Percentiles rank a stretch among this genome's conserved stretches.
Evolutionary conservation across 1,284 basidiomycete species (phyloP).

Genomic region (Pseudozyma sp.): DNA sequence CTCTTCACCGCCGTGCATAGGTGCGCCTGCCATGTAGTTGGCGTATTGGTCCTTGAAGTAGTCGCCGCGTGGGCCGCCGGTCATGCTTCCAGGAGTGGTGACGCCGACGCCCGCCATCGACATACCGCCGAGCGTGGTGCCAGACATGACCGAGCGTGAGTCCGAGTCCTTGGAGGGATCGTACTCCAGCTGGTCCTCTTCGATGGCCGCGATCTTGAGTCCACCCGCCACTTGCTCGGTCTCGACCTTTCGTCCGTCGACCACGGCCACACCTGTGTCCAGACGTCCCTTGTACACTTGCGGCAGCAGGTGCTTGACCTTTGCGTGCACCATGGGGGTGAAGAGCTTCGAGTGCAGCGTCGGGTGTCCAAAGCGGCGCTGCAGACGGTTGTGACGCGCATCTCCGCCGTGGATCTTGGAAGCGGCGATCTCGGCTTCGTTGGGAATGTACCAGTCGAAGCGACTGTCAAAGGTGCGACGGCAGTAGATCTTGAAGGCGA

Average conservation of each 20-base stretch:
- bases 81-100: slow-evolving; percentile 28
- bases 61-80: slow-evolving; percentile 20
- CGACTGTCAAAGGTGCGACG: slow-evolving; percentile 55
- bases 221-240: slow-evolving; percentile 56
- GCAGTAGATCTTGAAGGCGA: slow-evolving; percentile 64
- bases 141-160: slow-evolving; percentile 59
- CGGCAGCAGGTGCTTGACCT: slow-evolving; percentile 57
- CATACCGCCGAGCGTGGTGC: slow-evolving; percentile 57
- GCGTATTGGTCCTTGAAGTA: slow-evolving; percentile 60
- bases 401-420: slow-evolving; percentile 57
- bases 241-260: slow-evolving; percentile 59
- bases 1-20: slow-evolving; percentile 42
- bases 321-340: slow-evolving; percentile 64
- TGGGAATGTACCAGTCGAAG: slow-evolving; percentile 67
- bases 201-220: slow-evolving; percentile 62
- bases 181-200: slow-evolving; percentile 64
- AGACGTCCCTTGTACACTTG: slow-evolving; percentile 61
- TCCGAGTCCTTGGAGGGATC: slow-evolving; percentile 61
- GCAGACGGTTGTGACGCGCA: slow-evolving; percentile 59
- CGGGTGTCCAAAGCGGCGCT: slow-evolving; percentile 67
- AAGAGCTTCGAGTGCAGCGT: slow-evolving; percentile 62
- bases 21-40: slow-evolving; percentile 55
- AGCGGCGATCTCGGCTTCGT: slow-evolving; percentile 56
- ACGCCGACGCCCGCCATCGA: slow-evolving; percentile 30
- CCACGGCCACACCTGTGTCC: slow-evolving; percentile 40